Percentiles rank a stretch among this genome's conserved stretches.
Conservation (phyloP, 768 basidiomycete genomes). For the Scleroderma bovista region DNA sequence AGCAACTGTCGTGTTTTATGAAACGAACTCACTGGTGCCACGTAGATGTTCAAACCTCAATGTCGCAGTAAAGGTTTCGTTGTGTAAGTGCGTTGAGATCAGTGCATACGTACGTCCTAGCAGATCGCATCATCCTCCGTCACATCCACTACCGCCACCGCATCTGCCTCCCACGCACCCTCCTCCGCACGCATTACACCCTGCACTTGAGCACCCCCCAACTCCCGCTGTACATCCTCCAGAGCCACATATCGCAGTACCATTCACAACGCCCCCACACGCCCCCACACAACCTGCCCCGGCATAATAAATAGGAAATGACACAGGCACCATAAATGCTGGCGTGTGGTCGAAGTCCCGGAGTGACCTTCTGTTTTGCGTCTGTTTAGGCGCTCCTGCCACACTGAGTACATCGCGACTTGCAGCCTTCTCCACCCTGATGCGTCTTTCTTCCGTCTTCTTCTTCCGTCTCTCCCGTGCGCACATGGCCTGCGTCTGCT, state of each 20-base stretch:
- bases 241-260: not conserved
- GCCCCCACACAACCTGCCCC: slow-evolving; percentile 14
- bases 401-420: not conserved
- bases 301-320: slow-evolving; percentile 25
- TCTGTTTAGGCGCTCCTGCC: not conserved
- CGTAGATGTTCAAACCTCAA: too few relatives aligned
- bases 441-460: slow-evolving; percentile 24
- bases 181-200: slow-evolving; percentile 16
- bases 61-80: too few relatives aligned
- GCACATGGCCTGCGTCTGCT: slow-evolving; percentile 16
- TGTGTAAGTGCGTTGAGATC: too few relatives aligned
- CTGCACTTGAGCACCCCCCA: slow-evolving; percentile 12
- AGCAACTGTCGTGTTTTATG: not conserved
- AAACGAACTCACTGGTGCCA: not conserved
- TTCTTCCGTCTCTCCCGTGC: slow-evolving; percentile 17
- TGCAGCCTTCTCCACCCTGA: slow-evolving; percentile 23
- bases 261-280: slow-evolving; percentile 1
- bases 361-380: too few relatives aligned
- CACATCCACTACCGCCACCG: not conserved
- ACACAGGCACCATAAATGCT: slow-evolving; percentile 38
- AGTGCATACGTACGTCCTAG: not conserved
- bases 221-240: slow-evolving; percentile 1
- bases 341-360: slow-evolving; percentile 14
- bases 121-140: not conserved
- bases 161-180: not conserved